Conservation (phyloP, 768 basidiomycete genomes). For the Boletellus sp. region DNA sequence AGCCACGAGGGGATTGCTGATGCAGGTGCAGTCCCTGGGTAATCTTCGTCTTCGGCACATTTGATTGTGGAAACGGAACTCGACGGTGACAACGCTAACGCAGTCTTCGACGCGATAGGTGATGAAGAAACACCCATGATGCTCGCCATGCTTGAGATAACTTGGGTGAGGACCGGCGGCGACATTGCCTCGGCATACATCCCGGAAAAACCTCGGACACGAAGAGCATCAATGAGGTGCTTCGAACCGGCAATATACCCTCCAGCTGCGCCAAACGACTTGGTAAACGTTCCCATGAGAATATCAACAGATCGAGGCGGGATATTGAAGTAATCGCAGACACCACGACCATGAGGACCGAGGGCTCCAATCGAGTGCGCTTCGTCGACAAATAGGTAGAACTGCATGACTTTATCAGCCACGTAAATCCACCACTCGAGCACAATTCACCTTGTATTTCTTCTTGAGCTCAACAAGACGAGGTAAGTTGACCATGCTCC, state of each 20-base stretch:
- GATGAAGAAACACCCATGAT: slow-evolving; percentile 82
- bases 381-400: slow-evolving; percentile 94
- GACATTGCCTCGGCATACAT: slow-evolving; percentile 88
- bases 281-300: slow-evolving; percentile 98
- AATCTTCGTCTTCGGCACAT: slow-evolving; percentile 40
- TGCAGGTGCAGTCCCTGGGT: slow-evolving; percentile 69
- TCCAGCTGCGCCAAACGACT: slow-evolving; percentile 90
- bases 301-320: slow-evolving; percentile 81
- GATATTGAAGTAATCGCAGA: slow-evolving; percentile 90
- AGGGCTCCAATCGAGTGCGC: slow-evolving; percentile 97
- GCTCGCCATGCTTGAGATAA: slow-evolving; percentile 89
- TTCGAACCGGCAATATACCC: slow-evolving; percentile 92
- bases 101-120: slow-evolving; percentile 26
- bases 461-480: slow-evolving; percentile 80
- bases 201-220: slow-evolving; percentile 76
- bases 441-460: slow-evolving; percentile 77
- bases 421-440: slow-evolving; percentile 10
- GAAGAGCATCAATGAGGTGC: slow-evolving; percentile 73
- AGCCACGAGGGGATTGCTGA: slow-evolving; percentile 75
- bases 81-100: slow-evolving; percentile 29
- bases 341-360: slow-evolving; percentile 91
- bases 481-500: slow-evolving; percentile 87
- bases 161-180: slow-evolving; percentile 86
- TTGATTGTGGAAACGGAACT: slow-evolving; percentile 26
- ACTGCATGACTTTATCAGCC: slow-evolving; percentile 45